Evolutionary conservation across 345 rosid genomes (phyloP), one percentile per base, ranked within the genome.

Genomic region (Eucalyptus caleyi): DNA sequence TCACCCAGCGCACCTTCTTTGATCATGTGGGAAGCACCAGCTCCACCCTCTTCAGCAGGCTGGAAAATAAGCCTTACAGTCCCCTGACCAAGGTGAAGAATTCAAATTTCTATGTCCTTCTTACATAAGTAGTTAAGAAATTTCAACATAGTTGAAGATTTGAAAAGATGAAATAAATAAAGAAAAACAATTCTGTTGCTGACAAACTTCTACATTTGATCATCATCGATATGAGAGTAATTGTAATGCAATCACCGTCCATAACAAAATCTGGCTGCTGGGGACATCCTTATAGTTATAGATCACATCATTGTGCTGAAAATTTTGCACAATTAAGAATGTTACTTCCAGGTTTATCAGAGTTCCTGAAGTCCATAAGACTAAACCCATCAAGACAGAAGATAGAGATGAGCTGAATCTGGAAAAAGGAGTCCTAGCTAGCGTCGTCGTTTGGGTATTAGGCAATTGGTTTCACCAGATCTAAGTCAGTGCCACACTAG

Each of bases 31-130:
- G 92, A 92, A 42, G 99, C 99, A 92, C 99, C 99, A 2, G 98
- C 98, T 69, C 98, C 98, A 86, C 96, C 97, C 91, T 97, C 98
- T 92, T 97, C 98, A 13, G 98, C 99, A 24, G 98, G 99, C 90
- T 97, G 98, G 93, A 97, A 97, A 86, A 97, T 93, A 89, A 97
- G 96, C 90, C 97, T 93, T 89, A 97, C 96, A 50, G 98, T 95
- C 89, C 98, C 99, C 99, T 97, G 91, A 82, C 45, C 83, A 60
- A 88, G 56, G 50, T 37, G 91, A 62, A 27, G 45, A 44, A 32
- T 49, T 89, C 85, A 56, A 90, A 77, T 77, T 77, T 77, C 83
- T 11, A 37, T 10, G 44, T 19, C 82, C 8, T 37, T 11, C 30
- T 27, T 6, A 60, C 32, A 60, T 60, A 60, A 60, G 69, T 60